Evolutionary conservation across 306 rosid species (phyloP), one percentile per base, ranked within the genome.

Genomic region (Vigna radiata): DNA sequence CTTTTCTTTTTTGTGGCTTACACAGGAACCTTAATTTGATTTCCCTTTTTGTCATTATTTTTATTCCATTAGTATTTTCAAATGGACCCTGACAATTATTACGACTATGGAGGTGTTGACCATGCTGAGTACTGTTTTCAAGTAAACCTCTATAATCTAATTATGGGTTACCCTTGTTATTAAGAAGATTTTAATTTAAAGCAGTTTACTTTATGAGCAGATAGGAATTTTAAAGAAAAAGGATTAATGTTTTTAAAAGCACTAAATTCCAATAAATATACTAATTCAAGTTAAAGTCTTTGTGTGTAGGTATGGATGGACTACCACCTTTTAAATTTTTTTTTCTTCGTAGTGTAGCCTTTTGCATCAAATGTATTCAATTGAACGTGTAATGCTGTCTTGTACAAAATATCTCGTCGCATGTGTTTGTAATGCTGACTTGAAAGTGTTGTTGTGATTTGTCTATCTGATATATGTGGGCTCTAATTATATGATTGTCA

Each of bases 81-180:
- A 87, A 94, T 94, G 98, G 94, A 94, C 79, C 88, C 91, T 69
- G 98, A 89, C 59, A 94, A 91, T 83, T 94, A 72, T 79, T 97
- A 91, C 85, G 77, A 75, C 81, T 94, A 89, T 72, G 98, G 98
- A 71, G 98, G 98, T 80, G 91, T 94, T 33, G 90, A 90, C 27
- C 98, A 94, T 84, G 95, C 88, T 0, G 97, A 94, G 84, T 94
- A 94, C 81, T 94, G 98, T 80, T 90, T 94, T 86, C 97, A 94
- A 97, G 98, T 94, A 89, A 81, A 78, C 70, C 61, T 56, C 48
- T 36, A 16, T 25, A 39, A 25, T 68, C 67, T 55, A 64, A 69
- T 70, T 64, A 58, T 31, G 27, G 68, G 21, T 62, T 61, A 19
- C 73, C 75, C 44, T 64, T 27, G 70, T 64, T 65, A 41, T 70